Conservation (phyloP, 2,329 filamentous ascomycete species). For the Phialemoniopsis sp. region DNA sequence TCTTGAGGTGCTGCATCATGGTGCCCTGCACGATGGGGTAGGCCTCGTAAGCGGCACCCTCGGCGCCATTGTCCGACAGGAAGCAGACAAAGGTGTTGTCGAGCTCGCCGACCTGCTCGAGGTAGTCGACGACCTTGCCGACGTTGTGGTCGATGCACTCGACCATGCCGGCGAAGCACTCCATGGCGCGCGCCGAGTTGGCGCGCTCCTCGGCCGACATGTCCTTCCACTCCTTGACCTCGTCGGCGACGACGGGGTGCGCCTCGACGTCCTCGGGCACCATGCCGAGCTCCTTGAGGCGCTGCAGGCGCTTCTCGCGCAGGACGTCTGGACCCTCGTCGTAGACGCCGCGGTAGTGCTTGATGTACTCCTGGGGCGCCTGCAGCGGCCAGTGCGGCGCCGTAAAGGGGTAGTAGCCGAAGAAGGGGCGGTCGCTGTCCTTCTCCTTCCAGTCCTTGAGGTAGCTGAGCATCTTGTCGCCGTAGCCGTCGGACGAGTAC, state of each 20-base stretch:
- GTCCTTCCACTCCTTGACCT: slow-evolving; percentile 41
- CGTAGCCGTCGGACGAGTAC: slow-evolving; percentile 50
- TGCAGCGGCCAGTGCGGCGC: slow-evolving; percentile 62
- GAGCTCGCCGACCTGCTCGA: slow-evolving; percentile 50
- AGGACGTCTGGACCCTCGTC: slow-evolving; percentile 56
- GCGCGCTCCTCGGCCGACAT: slow-evolving; percentile 38
- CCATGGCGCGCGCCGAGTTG: slow-evolving; percentile 50
- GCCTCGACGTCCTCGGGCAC: slow-evolving; percentile 45
- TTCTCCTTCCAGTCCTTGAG: slow-evolving; percentile 38
- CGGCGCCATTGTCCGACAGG: slow-evolving; percentile 51
- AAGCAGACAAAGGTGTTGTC: slow-evolving; percentile 63
- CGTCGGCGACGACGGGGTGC: slow-evolving; percentile 44
- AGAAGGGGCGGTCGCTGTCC: slow-evolving; percentile 41
- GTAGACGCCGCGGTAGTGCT: slow-evolving; percentile 55
- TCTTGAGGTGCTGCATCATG: slow-evolving; percentile 24
- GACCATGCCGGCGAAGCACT: slow-evolving; percentile 60
- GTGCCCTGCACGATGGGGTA: slow-evolving; percentile 12
- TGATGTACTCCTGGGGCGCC: slow-evolving; percentile 48
- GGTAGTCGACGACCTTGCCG: slow-evolving; percentile 52
- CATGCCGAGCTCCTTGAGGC: slow-evolving; percentile 53
- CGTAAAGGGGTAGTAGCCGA: slow-evolving; percentile 56
- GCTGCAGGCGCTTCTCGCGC: slow-evolving; percentile 44
- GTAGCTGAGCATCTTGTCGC: slow-evolving; percentile 46
- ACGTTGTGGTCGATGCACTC: slow-evolving; percentile 57
- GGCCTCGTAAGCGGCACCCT: slow-evolving; percentile 16